Evolutionary conservation across 2,329 filamentous ascomycete genomes (phyloP).

Genomic region (Alternaria conjuncta): DNA sequence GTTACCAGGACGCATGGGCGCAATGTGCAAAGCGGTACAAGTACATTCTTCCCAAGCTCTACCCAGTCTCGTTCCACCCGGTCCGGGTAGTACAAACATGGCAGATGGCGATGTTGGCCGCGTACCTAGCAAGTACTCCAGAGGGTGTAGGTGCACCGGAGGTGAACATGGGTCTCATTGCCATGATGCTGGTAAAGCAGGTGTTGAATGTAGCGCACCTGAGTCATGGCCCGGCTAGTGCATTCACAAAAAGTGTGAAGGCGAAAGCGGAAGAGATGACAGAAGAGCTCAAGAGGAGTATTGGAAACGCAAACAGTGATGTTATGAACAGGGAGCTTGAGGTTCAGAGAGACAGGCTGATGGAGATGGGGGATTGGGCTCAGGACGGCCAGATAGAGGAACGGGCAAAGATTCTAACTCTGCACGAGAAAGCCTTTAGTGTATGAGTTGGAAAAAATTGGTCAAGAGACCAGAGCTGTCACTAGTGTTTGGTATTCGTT

Average conservation of each 20-base stretch:
- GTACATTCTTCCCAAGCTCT: conserved; percentile 59
- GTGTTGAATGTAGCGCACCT: conserved; percentile 47
- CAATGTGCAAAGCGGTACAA: conserved; percentile 61
- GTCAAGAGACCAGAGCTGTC: too few relatives aligned
- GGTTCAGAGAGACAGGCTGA: conserved; percentile 33
- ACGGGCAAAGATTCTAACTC: neutral
- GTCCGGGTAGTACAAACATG: conserved; percentile 60
- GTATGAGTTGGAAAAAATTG: neutral
- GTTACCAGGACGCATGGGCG: conserved; percentile 57
- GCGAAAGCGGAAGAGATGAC: conserved; percentile 47
- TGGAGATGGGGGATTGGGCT: conserved; percentile 40
- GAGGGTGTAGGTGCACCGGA: conserved; percentile 35
- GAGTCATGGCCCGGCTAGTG: conserved; percentile 53
- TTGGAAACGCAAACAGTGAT: conserved; percentile 30
- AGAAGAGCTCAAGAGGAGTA: conserved; percentile 23
- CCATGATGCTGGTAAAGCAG: conserved; percentile 53
- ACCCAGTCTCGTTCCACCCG: conserved; percentile 58
- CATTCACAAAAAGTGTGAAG: conserved; percentile 50
- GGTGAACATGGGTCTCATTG: conserved; percentile 52
- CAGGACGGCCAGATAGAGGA: conserved; percentile 2
- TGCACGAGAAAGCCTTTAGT: conserved; percentile 9
- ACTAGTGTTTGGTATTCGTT: too few relatives aligned
- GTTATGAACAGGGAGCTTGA: conserved; percentile 34
- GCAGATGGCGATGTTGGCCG: conserved; percentile 47
- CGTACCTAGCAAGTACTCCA: conserved; percentile 38